These are phyloP conservation scores for Solanum chacoense DNA, from an alignment of 305 asterid genomes.

Conservation along the genomic window DNA sequence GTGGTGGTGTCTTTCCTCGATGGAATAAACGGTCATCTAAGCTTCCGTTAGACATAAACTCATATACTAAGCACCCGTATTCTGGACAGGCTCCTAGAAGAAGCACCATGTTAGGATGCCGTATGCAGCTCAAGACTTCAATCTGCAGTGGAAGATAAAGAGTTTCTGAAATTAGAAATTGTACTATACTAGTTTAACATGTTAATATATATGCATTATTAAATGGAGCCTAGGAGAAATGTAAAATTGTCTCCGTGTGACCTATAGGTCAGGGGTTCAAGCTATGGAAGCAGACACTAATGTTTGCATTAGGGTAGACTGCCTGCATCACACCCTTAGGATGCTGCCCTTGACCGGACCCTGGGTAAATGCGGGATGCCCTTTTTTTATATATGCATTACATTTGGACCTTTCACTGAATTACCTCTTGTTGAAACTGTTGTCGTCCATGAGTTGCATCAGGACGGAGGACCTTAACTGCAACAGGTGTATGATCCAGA, in stretches of 20 bases:
- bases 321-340: background rate
- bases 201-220: background rate
- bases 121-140: slow-evolving; percentile 55
- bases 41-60: slow-evolving; percentile 57
- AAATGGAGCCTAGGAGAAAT: background rate
- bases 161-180: background rate
- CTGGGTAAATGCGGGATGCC: background rate
- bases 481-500: slow-evolving; percentile 63
- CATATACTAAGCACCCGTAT: slow-evolving; percentile 63
- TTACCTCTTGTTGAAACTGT: slow-evolving; percentile 75
- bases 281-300: background rate
- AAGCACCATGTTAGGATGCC: slow-evolving; percentile 72
- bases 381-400: background rate
- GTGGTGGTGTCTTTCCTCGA: slow-evolving; percentile 43
- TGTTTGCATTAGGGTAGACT: background rate
- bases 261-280: background rate
- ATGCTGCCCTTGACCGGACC: background rate
- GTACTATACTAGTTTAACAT: background rate
- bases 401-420: background rate
- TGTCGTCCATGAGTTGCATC: slow-evolving; percentile 77
- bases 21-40: slow-evolving; percentile 56
- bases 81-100: slow-evolving; percentile 75
- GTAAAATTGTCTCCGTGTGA: background rate
- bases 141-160: slow-evolving; percentile 26
- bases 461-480: slow-evolving; percentile 69